These are phyloP conservation scores for Tetragonia tetragonoides DNA, from an alignment of 148 eudicot species.

Conservation along the genomic window DNA sequence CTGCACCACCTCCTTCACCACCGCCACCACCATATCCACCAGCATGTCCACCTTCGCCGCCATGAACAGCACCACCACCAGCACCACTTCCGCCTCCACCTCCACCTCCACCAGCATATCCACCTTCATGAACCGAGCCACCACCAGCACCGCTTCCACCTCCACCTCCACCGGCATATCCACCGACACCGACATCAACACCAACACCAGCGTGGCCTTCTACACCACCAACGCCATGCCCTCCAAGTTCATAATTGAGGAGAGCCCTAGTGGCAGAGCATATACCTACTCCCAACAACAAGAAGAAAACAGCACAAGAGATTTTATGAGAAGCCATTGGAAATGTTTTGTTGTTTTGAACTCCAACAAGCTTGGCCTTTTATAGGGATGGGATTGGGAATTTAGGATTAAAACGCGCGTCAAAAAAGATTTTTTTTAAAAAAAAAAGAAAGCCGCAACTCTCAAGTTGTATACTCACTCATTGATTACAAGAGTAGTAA, in stretches of 20 bases:
- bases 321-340: constrained; percentile 35
- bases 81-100: constrained; percentile 17
- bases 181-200: constrained; percentile 17
- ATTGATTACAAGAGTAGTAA: too few relatives aligned
- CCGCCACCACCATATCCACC: constrained; percentile 21
- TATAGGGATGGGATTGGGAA: constrained; percentile 36
- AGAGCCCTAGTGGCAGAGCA: constrained; percentile 50
- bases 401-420: constrained; percentile 14
- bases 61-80: constrained; percentile 8
- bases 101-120: constrained; percentile 11
- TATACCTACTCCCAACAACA: constrained; percentile 41
- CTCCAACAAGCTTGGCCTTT: background rate
- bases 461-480: constrained; percentile 10
- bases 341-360: constrained; percentile 6
- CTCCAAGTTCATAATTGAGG: constrained; percentile 34
- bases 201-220: constrained; percentile 21
- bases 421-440: background rate
- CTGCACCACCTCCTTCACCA: constrained; percentile 20
- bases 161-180: constrained; percentile 35
- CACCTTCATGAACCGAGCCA: background rate
- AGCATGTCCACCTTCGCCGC: constrained; percentile 18
- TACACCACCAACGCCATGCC: constrained; percentile 19
- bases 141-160: constrained; percentile 16
- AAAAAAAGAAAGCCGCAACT: constrained; percentile 14
- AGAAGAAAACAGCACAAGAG: constrained; percentile 37